Evolutionary conservation across 176 grass and related monocot genomes (phyloP).

Genomic region (Carex littledalei): DNA sequence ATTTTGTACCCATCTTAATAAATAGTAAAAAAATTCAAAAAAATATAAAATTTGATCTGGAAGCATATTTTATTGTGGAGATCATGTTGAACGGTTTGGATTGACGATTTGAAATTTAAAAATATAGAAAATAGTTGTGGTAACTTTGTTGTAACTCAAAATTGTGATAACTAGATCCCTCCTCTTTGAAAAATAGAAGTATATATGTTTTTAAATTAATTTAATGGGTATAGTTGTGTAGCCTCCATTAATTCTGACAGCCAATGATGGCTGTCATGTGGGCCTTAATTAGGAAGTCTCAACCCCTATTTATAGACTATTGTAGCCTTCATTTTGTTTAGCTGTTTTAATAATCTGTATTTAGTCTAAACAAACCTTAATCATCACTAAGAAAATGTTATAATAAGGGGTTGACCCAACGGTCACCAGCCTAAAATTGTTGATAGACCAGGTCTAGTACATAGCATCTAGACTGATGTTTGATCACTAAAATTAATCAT

Average conservation of each 20-base stretch:
- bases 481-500: neutral
- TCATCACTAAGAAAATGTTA: neutral
- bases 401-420: neutral
- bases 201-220: neutral
- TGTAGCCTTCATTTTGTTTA: neutral
- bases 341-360: slow-evolving; percentile 4
- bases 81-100: too few relatives aligned
- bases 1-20: too few relatives aligned
- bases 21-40: too few relatives aligned
- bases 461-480: neutral
- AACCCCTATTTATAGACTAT: slow-evolving; percentile 14
- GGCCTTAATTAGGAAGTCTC: slow-evolving; percentile 5
- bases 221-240: neutral
- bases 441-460: slow-evolving; percentile 10
- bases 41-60: too few relatives aligned
- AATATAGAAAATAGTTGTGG: too few relatives aligned
- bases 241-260: slow-evolving; percentile 24
- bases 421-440: neutral
- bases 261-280: slow-evolving; percentile 19
- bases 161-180: too few relatives aligned
- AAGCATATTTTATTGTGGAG: too few relatives aligned
- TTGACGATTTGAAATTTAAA: too few relatives aligned
- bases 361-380: slow-evolving; percentile 12
- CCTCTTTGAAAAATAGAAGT: neutral
- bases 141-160: too few relatives aligned